Percentiles rank a stretch among this genome's conserved stretches.
Evolutionary conservation across 305 asterid genomes (phyloP).

Genomic region (Fraxinus paxiana): DNA sequence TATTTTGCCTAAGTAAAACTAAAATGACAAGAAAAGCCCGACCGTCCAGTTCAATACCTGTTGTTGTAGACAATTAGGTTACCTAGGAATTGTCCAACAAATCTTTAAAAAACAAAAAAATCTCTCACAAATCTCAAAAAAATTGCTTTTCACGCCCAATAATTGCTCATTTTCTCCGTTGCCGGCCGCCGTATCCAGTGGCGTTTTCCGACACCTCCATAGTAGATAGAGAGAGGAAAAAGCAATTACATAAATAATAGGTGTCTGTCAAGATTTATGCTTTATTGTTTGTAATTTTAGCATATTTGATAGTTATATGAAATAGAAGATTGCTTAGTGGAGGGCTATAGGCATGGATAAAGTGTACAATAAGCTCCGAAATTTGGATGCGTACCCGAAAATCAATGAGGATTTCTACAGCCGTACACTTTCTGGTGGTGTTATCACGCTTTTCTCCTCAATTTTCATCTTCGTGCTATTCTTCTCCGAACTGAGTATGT

Average conservation of each 20-base stretch:
- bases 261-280: background rate
- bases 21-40: background rate
- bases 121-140: background rate
- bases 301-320: background rate
- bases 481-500: conserved; percentile 82
- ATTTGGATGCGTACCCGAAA: conserved; percentile 90
- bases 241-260: background rate
- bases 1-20: background rate
- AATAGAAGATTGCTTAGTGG: conserved; percentile 1
- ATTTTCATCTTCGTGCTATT: conserved; percentile 64
- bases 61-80: background rate
- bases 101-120: too few species aligned
- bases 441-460: conserved; percentile 70
- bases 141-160: background rate
- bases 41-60: background rate
- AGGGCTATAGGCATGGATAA: conserved; percentile 30
- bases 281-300: background rate
- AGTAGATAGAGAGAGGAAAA: background rate
- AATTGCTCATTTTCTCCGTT: background rate
- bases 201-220: background rate
- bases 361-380: conserved; percentile 46
- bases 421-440: conserved; percentile 92
- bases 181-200: background rate
- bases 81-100: background rate
- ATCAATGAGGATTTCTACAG: conserved; percentile 91